Base-by-base conservation (phyloP, 257 asterid species). In the Echites panduratus region DNA sequence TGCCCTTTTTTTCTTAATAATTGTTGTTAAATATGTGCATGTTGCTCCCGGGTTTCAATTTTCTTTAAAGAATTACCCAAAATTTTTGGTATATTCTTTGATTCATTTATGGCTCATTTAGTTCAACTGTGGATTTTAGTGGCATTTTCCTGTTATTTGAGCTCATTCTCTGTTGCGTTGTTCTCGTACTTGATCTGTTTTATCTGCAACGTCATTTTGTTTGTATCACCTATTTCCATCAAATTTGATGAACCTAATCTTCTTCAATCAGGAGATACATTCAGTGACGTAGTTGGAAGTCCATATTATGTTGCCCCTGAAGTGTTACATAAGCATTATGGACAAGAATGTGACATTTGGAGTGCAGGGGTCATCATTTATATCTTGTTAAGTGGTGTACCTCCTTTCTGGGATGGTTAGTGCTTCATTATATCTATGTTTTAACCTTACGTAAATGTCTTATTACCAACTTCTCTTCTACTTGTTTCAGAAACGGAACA, bases 301-400 rank as follows among this genome's bases (percentile, higher is more conserved):
- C 92, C 95, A 14, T 89, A 86, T 70, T 89, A 89, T 48, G 95
- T 87, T 45, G 90, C 90, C 0, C 92, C 92, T 7, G 92, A 89
- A 76, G 95, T 88, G 43, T 74, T 88, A 64, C 74, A 73, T 80
- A 86, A 86, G 77, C 80, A 72, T 40, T 86, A 86, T 56, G 89
- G 95, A 62, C 88, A 44, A 68, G 95, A 85, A 66, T 86, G 91
- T 73, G 95, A 88, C 72, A 85, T 86, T 40, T 88, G 95, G 95
- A 88, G 91, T 74, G 91, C 95, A 29, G 95, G 91, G 68, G 90
- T 88, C 49, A 88, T 88, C 49, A 80, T 88, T 61, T 88, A 88
- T 63, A 88, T 88, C 72, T 73, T 88, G 75, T 80, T 88, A 41
- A 72, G 91, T 70, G 95, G 95, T 3, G 91, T 88, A 4, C 91